Base-by-base conservation (phyloP, 768 basidiomycete genomes). In the Pleurotus tuber-regium region DNA sequence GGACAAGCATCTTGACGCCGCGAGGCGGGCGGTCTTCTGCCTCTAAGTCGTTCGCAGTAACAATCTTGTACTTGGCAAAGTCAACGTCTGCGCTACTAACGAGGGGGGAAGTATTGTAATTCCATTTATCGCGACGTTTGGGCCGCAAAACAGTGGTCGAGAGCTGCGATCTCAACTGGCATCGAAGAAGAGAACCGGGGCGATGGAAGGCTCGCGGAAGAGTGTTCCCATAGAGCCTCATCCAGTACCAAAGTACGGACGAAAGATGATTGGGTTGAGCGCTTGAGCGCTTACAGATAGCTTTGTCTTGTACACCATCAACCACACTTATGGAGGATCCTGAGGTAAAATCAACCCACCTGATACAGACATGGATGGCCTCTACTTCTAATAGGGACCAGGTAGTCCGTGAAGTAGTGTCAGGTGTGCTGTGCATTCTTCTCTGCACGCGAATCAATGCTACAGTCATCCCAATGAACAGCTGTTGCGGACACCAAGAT, bases 1-100 rank as follows among this genome's bases (percentile, higher is more conserved):
- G 84, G 40, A 87, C 85, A 29, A 98, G 84, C 92, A 98, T 95
- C 68, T 89, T 92, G 51, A 95, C 94, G 48, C 82, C 75, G 39
- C 71, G 80, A 2, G 94, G 95, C 5, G 91, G 92, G 29, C 68
- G 65, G 6, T 65, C 69, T 47, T 69, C 67, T 51, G 63, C 66
- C 57, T 84, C 83, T 54, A 94, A 67, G 51, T 84, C 77, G 58
- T 85, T 84, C 18, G 92, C 87, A 7, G 85, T 84, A 55, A 94
- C 83, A 24, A 78, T 58, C 9, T 73, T 58, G 67, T 78, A 73
- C 68, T 82, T 58, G 57, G 58, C 50, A 35, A 67, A 64, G 44
- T 74, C 69, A 6, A 66, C 66, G 54, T 72, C 66, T 43, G 79
- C 70, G 43, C 79, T 74, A 28, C 76, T 72, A 30, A 77, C 73